Percentiles rank a stretch among this genome's conserved stretches.
Evolutionary conservation across 164 flowering plant species (phyloP).

Genomic region (Buxus sempervirens): DNA sequence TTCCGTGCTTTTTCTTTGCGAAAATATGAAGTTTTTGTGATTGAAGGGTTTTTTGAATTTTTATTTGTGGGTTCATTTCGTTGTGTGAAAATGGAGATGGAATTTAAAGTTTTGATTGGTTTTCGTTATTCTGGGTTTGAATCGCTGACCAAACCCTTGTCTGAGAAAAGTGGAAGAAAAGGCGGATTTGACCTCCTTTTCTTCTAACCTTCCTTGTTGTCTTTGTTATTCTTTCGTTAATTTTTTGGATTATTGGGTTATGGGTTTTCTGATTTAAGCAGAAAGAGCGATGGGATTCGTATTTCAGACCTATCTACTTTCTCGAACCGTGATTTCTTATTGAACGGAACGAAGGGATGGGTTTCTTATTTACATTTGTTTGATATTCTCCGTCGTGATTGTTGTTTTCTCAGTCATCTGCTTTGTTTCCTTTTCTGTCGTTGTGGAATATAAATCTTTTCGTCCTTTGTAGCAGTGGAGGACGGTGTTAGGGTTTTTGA

Average conservation of each 20-base stretch:
- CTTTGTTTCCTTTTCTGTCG: neutral
- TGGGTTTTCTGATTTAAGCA: conserved; percentile 4
- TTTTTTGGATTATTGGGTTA: conserved; percentile 3
- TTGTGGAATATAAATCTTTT: neutral
- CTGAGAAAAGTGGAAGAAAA: conserved; percentile 2
- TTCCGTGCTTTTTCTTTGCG: neutral
- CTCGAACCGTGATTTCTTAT: neutral
- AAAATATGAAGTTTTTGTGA: neutral
- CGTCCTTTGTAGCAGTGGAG: conserved; percentile 40
- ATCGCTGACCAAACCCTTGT: conserved; percentile 12
- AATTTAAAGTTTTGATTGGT: conserved; percentile 7
- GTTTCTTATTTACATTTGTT: neutral
- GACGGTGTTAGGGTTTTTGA: conserved; percentile 2
- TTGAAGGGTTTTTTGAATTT: conserved; percentile 2
- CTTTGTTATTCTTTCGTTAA: neutral
- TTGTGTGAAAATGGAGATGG: conserved; percentile 3
- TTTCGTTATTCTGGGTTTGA: conserved; percentile 12
- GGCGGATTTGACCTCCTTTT: conserved; percentile 11
- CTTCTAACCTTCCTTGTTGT: neutral
- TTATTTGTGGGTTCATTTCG: conserved; percentile 8
- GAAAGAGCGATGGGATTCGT: conserved; percentile 5
- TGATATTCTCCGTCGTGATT: conserved; percentile 5
- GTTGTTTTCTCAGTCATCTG: neutral
- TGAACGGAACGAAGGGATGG: neutral
- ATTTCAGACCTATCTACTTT: neutral